Conservation (phyloP, 352 stramenopile species). For the Phytophthora crassamura region DNA sequence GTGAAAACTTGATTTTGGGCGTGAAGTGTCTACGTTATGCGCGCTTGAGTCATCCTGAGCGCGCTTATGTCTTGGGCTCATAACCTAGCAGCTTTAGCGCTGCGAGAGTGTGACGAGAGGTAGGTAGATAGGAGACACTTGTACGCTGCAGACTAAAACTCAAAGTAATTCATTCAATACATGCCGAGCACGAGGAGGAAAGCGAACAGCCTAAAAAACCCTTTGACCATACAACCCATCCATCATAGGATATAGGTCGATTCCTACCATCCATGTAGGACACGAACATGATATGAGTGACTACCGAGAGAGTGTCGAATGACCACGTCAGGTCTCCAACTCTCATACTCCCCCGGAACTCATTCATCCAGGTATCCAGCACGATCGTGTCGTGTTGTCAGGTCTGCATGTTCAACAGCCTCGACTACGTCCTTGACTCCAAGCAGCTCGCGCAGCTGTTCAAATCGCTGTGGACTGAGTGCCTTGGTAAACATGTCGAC, state of each 20-base stretch:
- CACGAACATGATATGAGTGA: slow-evolving; percentile 6
- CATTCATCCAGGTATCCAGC: no score
- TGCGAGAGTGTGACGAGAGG: no score
- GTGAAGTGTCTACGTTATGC: no score
- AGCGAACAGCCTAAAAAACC: slow-evolving; percentile 1
- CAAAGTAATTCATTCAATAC: slow-evolving; percentile 8
- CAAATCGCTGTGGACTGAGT: slow-evolving; percentile 4
- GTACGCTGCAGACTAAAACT: background rate
- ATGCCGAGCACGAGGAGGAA: slow-evolving; percentile 4
- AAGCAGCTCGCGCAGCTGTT: background rate
- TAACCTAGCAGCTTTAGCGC: slow-evolving; percentile 7
- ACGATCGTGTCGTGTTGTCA: no score
- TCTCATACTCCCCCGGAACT: no score
- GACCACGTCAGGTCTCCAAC: background rate
- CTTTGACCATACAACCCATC: background rate
- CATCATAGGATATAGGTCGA: no score
- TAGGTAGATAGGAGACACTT: background rate
- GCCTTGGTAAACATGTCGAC: slow-evolving; percentile 14
- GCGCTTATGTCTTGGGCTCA: no score
- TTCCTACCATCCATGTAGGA: slow-evolving; percentile 5
- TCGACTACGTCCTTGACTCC: slow-evolving; percentile 1
- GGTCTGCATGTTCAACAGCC: no score
- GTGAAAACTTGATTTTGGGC: no score
- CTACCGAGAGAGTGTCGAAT: background rate
- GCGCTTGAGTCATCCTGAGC: no score